phyloP scores from a whole-genome alignment of 768 basidiomycete species.

The Bullera alba region DNA sequence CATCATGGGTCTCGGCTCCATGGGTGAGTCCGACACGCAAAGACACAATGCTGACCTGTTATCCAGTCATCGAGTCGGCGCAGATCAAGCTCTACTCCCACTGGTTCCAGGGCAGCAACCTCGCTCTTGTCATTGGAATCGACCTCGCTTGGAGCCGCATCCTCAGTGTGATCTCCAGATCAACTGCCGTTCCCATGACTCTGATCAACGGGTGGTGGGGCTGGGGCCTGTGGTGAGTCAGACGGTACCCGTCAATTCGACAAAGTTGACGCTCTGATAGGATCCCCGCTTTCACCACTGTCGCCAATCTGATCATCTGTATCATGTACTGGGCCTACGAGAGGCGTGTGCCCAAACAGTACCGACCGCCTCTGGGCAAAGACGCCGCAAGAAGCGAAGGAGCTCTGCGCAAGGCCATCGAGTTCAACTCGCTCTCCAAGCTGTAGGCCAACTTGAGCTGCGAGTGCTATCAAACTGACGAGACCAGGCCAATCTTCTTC shows the following conservation, averaged over 20 bases:
- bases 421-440: constrained; percentile 7
- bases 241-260: not conserved
- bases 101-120: constrained; percentile 31
- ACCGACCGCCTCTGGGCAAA: constrained; percentile 24
- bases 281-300: constrained; percentile 38
- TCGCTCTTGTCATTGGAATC: constrained; percentile 36
- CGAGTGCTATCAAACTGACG: not conserved
- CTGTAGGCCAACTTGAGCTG: too few relatives aligned
- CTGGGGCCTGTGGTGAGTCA: constrained; percentile 42
- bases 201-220: constrained; percentile 40
- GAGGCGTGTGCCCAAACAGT: constrained; percentile 24
- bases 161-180: constrained; percentile 22
- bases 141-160: constrained; percentile 42
- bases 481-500: constrained; percentile 32
- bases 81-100: constrained; percentile 41
- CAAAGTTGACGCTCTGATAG: constrained; percentile 7
- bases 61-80: constrained; percentile 36
- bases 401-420: constrained; percentile 12
- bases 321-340: constrained; percentile 37
- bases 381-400: constrained; percentile 18
- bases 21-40: constrained; percentile 17
- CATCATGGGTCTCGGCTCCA: constrained; percentile 41
- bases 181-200: constrained; percentile 38
- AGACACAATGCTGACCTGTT: not conserved
- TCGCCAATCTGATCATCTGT: constrained; percentile 23